Conservation (phyloP, 139 green algal species). For the Chlamydomonas asymmetrica region DNA sequence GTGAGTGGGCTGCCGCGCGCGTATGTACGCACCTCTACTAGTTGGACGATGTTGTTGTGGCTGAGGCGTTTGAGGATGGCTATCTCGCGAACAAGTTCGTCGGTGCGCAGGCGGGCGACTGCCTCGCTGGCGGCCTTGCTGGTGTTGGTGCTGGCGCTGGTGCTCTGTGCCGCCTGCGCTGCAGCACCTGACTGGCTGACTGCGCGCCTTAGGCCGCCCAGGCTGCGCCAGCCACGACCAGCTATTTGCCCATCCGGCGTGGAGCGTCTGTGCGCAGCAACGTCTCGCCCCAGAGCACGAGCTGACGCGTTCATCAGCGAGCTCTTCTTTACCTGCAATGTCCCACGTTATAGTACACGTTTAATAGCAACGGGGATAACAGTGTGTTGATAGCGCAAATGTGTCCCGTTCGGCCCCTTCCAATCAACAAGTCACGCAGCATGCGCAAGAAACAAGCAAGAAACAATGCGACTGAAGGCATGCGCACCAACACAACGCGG, state of each 20-base stretch:
- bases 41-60: constrained; percentile 63
- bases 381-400: no score
- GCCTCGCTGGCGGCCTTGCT: not conserved
- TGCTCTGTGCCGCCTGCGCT: not conserved
- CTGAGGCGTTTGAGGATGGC: constrained; percentile 65
- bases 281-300: no score
- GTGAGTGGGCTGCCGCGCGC: not conserved
- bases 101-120: constrained; percentile 4
- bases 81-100: constrained; percentile 55
- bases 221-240: not conserved
- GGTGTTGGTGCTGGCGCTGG: not conserved
- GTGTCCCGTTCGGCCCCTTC: no score
- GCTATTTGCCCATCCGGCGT: not conserved
- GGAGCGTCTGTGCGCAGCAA: not conserved
- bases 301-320: no score
- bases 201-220: not conserved
- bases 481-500: not conserved
- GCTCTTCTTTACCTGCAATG: no score
- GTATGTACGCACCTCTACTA: constrained; percentile 38
- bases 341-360: no score
- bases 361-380: no score
- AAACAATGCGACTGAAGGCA: no score
- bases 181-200: not conserved
- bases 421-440: no score
- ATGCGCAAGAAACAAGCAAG: no score